Evolutionary conservation across 495 filamentous ascomycete species (phyloP).

Genomic region (Pseudomonodictys pantanalensis): DNA sequence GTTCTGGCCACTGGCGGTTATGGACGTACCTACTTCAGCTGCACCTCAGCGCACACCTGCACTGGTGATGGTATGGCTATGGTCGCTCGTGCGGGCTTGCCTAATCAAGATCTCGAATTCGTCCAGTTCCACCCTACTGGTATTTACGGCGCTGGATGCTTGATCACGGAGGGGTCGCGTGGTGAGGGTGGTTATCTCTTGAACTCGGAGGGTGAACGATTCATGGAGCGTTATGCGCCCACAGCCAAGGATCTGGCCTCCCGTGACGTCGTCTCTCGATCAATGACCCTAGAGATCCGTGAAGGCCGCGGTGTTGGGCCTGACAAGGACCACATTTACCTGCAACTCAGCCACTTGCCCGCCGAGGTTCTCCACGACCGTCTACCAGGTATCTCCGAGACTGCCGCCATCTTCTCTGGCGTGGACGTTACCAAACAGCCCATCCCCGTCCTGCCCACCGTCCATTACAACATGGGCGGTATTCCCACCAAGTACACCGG

Average conservation of each 20-base stretch:
- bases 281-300: slow-evolving; percentile 96
- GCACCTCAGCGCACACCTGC: slow-evolving; percentile 95
- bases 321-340: slow-evolving; percentile 96
- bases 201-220: slow-evolving; percentile 93
- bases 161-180: slow-evolving; percentile 96
- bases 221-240: slow-evolving; percentile 96
- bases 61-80: slow-evolving; percentile 98
- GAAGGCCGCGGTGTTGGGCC: slow-evolving; percentile 93
- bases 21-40: slow-evolving; percentile 95
- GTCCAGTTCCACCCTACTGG: slow-evolving; percentile 98
- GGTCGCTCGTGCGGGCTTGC: slow-evolving; percentile 93
- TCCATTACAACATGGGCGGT: slow-evolving; percentile 99
- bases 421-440: slow-evolving; percentile 96
- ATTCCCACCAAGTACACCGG: slow-evolving; percentile 96
- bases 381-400: slow-evolving; percentile 97
- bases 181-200: slow-evolving; percentile 95
- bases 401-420: slow-evolving; percentile 91
- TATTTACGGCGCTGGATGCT: slow-evolving; percentile 94
- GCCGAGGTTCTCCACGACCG: slow-evolving; percentile 88
- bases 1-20: slow-evolving; percentile 95
- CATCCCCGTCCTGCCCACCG: slow-evolving; percentile 93
- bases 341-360: slow-evolving; percentile 92
- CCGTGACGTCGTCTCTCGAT: slow-evolving; percentile 91
- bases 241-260: slow-evolving; percentile 93
- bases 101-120: slow-evolving; percentile 97